Evolutionary conservation across 139 green algal species (phyloP), one percentile per base, ranked within the genome.

Genomic region (Diplosphaera chodatii): DNA sequence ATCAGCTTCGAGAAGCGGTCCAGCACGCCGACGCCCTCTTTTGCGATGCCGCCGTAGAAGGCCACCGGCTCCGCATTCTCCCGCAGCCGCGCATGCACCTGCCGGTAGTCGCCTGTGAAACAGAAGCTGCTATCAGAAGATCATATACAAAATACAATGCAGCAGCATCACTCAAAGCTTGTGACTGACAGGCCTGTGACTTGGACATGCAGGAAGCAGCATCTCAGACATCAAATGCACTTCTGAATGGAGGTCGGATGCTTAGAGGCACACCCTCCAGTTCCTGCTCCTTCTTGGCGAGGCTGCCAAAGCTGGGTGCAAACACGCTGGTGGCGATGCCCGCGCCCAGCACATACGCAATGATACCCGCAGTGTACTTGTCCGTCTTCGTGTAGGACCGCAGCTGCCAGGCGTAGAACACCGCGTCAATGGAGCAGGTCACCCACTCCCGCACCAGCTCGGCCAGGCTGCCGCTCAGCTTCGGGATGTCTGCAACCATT

Each of bases 401-500:
- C 48, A 93, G 82, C 59, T 78, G 67, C 32, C 72, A 84, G 20
- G 82, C 70, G 69, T 88, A 93, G 67, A 93, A 91, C 63, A 67
- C 34, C 10, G 83, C 81, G 69, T 93, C 87, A 28, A 89, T 69
- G 2, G 75, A 63, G 66, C 33, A 32, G 66, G n/a, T 69, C 21
- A 86, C 66, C 65, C 78, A 75, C 70, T 93, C 87, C 1, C 76
- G 62, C 5, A 69, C 59, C 28, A 92, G 78, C 48, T 86, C 81
- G 20, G 70, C 74, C 59, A 90, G 66, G 30, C 78, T 80, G 4
- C 56, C 59, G 32, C 62, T 74, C 55, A 92, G 74, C 62, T 83
- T 81, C 66, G 88, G 88, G 25, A 93, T 76, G 68, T 93, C 88
- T 59, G 48, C 48, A 59, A n/a, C n/a, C n/a, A n/a, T n/a, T n/a